Evolutionary conservation across 768 basidiomycete genomes (phyloP), one percentile per base, ranked within the genome.

Genomic region (Strobilomyces echinocephalus): DNA sequence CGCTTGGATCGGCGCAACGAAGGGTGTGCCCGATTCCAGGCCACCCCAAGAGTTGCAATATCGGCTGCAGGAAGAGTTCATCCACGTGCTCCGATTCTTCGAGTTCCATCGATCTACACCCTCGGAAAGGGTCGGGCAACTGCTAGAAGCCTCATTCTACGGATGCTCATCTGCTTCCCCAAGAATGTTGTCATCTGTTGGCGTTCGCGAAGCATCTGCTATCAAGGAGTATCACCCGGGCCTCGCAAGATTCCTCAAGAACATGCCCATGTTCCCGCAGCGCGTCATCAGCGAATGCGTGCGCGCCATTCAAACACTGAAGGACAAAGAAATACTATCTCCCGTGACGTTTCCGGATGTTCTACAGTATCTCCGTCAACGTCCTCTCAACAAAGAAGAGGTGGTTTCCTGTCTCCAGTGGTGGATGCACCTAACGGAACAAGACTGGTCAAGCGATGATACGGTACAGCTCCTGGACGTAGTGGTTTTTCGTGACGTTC

Each of bases 351-450:
- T 28, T n/a, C 8, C 18, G 3, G 97, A 98, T 68, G 88, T 98
- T 15, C 72, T 97, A 39, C 72, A 76, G 39, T 91, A 95, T 65
- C 76, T 99, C 16, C 79, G 79, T 14, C 69, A 76, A 5, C 75
- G 88, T 14, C 87, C 94, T 4, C 76, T 99, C 26, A 65, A 68
- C 4, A 81, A 89, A 63, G 71, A 74, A 7, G 91, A 98, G 63
- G 85, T 88, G 70, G 65, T 86, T 16, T 84, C 83, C 4, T 93
- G 89, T 68, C 72, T 97, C 57, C 81, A 82, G 53, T 98, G 97
- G 97, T 94, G 94, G 89, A 74, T 79, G 31, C 55, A 60, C 18
- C 30, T 30, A 30, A 65, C 81, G 16, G 73, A 70, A 52, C n/a
- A 33, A 14, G 72, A 73, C 21, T 66, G 64, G 34, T 67, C 60